Conservation (phyloP, 1,139 yeast species). For the Zygoascus meyerae region DNA sequence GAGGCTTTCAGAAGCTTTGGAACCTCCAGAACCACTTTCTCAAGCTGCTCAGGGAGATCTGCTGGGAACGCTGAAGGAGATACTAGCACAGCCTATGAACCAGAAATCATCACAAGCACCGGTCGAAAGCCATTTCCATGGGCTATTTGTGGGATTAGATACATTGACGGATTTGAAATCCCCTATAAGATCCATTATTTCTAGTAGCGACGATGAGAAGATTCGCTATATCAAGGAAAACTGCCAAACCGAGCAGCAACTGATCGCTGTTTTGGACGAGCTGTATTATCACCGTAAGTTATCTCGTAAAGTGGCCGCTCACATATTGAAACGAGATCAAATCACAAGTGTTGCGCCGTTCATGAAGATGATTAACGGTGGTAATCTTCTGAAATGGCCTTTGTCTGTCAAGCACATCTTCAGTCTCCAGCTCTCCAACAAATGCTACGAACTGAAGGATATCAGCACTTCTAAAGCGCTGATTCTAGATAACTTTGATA, state of each 20-base stretch:
- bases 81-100: slow-evolving; percentile 18
- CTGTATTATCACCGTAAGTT: slow-evolving; percentile 25
- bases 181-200: slow-evolving; percentile 7
- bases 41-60: slow-evolving; percentile 21
- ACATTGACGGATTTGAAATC: slow-evolving; percentile 12
- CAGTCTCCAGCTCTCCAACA: slow-evolving; percentile 25
- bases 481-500: slow-evolving; percentile 21
- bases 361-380: slow-evolving; percentile 18
- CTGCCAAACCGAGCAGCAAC: slow-evolving; percentile 14
- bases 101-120: slow-evolving; percentile 19
- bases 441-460: slow-evolving; percentile 22
- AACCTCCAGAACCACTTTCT: slow-evolving; percentile 22
- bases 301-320: slow-evolving; percentile 18
- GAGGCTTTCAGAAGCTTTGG: slow-evolving; percentile 20
- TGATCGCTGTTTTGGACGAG: slow-evolving; percentile 20
- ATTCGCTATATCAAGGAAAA: slow-evolving; percentile 9
- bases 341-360: slow-evolving; percentile 20
- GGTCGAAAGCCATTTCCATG: slow-evolving; percentile 25
- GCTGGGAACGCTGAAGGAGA: slow-evolving; percentile 18
- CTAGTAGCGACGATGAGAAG: slow-evolving; percentile 11
- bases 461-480: slow-evolving; percentile 17
- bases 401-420: slow-evolving; percentile 21
- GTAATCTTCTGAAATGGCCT: slow-evolving; percentile 22
- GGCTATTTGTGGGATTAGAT: slow-evolving; percentile 26
- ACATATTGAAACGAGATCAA: slow-evolving; percentile 20